These are phyloP conservation scores for Phytophthora quininea DNA, from an alignment of 352 stramenopile species.

Conservation along the genomic window DNA sequence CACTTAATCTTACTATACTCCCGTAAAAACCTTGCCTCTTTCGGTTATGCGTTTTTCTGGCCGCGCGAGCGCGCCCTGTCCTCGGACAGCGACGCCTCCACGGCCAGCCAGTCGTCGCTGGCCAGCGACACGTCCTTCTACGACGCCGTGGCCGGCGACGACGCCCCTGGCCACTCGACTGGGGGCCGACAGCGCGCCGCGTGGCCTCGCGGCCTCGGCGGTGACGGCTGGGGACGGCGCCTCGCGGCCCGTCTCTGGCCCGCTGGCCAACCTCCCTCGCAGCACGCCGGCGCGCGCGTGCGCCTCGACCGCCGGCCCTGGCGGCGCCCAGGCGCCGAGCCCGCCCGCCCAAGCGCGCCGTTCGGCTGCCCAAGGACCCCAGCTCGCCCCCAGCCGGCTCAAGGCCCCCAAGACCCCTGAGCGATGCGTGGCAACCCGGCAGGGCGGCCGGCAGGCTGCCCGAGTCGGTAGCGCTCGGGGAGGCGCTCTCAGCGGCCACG, in stretches of 20 bases:
- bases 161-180: not conserved
- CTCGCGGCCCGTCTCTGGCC: not conserved
- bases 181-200: not conserved
- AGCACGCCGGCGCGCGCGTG: not conserved
- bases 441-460: slow-evolving; percentile 8
- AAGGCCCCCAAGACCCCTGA: not conserved
- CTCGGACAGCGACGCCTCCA: slow-evolving; percentile 11
- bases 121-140: slow-evolving; percentile 1
- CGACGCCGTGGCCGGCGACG: not conserved
- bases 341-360: not conserved
- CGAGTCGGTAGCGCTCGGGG: not conserved
- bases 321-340: not conserved
- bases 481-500: slow-evolving; percentile 2
- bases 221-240: not conserved
- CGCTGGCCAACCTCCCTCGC: not conserved
- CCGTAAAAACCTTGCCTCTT: not conserved
- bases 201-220: not conserved
- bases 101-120: slow-evolving; percentile 11
- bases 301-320: not conserved
- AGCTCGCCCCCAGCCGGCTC: not conserved
- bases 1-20: not conserved
- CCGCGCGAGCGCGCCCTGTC: slow-evolving; percentile 2
- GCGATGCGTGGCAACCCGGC: not conserved
- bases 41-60: slow-evolving; percentile 8
- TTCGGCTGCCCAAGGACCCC: not conserved